These are phyloP conservation scores for Limnomonas spitsbergensis DNA, from an alignment of 139 green algal species.

Conservation along the genomic window DNA sequence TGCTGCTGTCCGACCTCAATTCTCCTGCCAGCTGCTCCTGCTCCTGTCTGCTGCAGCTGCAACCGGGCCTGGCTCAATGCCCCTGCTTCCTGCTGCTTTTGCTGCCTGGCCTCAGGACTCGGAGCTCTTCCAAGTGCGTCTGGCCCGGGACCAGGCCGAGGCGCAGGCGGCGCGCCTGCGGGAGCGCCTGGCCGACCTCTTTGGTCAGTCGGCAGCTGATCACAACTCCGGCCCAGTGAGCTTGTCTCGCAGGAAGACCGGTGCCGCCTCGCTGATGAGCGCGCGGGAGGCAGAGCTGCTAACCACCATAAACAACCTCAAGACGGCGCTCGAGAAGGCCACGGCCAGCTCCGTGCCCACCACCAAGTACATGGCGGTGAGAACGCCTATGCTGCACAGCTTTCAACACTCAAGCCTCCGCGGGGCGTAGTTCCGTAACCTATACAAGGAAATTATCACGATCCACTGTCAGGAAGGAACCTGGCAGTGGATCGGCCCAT, in stretches of 20 bases:
- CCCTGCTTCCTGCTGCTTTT: too few species aligned
- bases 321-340: constrained; percentile 65
- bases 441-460: too few species aligned
- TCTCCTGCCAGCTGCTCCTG: too few species aligned
- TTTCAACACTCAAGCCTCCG: background rate
- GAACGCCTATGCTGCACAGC: background rate
- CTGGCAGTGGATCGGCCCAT: too few species aligned
- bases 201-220: constrained; percentile 14
- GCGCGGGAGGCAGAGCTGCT: constrained; percentile 63
- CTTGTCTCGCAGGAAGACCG: background rate
- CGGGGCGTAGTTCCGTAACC: background rate
- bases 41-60: too few species aligned
- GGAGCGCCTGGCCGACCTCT: constrained; percentile 44
- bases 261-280: constrained; percentile 10
- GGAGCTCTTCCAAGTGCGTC: constrained; percentile 42
- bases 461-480: too few species aligned
- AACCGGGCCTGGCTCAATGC: too few species aligned
- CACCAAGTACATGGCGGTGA: constrained; percentile 74
- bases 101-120: too few species aligned
- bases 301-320: constrained; percentile 61
- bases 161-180: constrained; percentile 40
- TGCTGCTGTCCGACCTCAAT: too few species aligned
- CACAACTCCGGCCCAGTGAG: background rate
- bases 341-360: constrained; percentile 56
- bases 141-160: constrained; percentile 55